phyloP scores from a whole-genome alignment of 1,139 yeast genomes.

The Lodderomyces margitis region DNA sequence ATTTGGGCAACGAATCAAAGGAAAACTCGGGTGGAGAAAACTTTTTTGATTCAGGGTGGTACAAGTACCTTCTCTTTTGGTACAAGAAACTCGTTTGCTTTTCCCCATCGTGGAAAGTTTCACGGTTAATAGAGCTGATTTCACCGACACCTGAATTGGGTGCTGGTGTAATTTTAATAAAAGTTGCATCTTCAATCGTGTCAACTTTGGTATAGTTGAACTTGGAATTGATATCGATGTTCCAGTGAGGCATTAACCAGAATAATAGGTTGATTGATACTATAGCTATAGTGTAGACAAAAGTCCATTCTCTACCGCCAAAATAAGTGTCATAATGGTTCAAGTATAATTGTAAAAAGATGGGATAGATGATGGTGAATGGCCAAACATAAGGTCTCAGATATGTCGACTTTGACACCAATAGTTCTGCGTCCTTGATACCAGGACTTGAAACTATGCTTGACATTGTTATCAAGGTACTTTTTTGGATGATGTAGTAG shows the following conservation, averaged over 20 bases:
- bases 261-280: conserved; percentile 71
- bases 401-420: conserved; percentile 62
- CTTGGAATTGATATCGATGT: conserved; percentile 62
- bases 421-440: conserved; percentile 63
- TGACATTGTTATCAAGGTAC: conserved; percentile 25
- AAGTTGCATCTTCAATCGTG: conserved; percentile 59
- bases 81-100: conserved; percentile 72
- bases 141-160: conserved; percentile 87
- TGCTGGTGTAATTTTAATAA: conserved; percentile 75
- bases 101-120: conserved; percentile 56
- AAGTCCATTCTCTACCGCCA: conserved; percentile 83
- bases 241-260: conserved; percentile 97
- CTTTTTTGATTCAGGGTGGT: conserved; percentile 48
- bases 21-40: conserved; percentile 82
- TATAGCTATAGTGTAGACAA: conserved; percentile 75
- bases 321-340: conserved; percentile 77
- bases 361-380: conserved; percentile 75
- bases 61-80: conserved; percentile 90
- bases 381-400: conserved; percentile 85
- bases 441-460: conserved; percentile 54
- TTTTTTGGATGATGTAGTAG: not conserved
- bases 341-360: conserved; percentile 63
- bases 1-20: conserved; percentile 62
- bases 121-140: conserved; percentile 64
- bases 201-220: conserved; percentile 65